Evolutionary conservation across 495 filamentous ascomycete genomes (phyloP).

Genomic region (Daldinia concentrica): DNA sequence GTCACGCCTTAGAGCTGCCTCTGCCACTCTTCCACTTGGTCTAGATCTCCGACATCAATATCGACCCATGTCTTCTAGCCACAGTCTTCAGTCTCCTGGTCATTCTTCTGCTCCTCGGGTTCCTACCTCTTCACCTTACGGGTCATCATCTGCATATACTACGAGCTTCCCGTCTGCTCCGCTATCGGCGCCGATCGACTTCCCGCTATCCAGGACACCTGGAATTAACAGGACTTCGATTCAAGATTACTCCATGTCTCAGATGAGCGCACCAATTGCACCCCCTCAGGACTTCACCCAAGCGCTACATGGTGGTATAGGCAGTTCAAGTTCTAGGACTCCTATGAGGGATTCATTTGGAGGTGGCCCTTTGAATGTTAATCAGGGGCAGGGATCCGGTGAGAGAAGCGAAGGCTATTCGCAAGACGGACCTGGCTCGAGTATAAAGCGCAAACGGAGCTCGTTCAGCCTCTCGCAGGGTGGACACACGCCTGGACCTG

Average conservation of each 20-base stretch:
- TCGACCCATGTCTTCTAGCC: constrained; percentile 53
- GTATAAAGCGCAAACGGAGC: constrained; percentile 62
- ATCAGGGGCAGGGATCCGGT: constrained; percentile 49
- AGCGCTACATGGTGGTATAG: constrained; percentile 59
- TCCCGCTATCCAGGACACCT: constrained; percentile 59
- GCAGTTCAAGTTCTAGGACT: constrained; percentile 52
- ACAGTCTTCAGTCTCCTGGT: constrained; percentile 50
- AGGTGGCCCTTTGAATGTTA: constrained; percentile 48
- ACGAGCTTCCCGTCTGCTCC: constrained; percentile 63
- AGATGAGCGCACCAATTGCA: constrained; percentile 65
- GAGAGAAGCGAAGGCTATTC: constrained; percentile 53
- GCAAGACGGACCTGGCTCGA: constrained; percentile 47
- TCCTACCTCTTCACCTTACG: constrained; percentile 52
- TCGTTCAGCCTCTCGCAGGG: constrained; percentile 49
- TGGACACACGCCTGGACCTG: constrained; percentile 36
- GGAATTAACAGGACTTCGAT: constrained; percentile 49
- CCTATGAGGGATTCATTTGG: constrained; percentile 58
- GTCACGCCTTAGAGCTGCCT: constrained; percentile 58
- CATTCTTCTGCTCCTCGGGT: constrained; percentile 54
- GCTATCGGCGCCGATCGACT: constrained; percentile 63
- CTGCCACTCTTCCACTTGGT: constrained; percentile 57
- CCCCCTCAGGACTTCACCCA: constrained; percentile 62
- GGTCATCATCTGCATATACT: constrained; percentile 57
- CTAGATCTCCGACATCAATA: constrained; percentile 61
- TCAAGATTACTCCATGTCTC: constrained; percentile 62